A percentile compares a stretch with the other conserved stretches of the same genome.
Conservation (phyloP, 352 stramenopile species). For the Pythium sukuiense region DNA sequence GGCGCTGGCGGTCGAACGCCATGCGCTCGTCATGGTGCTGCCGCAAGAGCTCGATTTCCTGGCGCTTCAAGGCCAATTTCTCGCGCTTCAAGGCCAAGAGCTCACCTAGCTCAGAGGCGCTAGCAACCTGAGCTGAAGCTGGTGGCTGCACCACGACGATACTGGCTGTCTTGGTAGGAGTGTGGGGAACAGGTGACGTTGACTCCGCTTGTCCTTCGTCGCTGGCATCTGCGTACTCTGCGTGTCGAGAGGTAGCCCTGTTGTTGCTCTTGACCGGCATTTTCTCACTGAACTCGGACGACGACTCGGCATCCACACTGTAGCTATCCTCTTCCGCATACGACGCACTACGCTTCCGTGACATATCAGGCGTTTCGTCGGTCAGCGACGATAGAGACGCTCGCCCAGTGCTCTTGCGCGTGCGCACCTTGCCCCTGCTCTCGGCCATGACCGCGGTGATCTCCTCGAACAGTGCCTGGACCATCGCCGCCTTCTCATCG, state of each 20-base stretch:
- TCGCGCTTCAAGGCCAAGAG: slow-evolving; percentile 36
- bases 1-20: slow-evolving; percentile 31
- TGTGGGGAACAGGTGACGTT: background rate
- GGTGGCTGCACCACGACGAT: background rate
- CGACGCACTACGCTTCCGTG: slow-evolving; percentile 13
- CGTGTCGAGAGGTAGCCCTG: background rate
- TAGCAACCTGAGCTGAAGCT: slow-evolving; percentile 5
- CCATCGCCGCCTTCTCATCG: slow-evolving; percentile 25
- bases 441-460: slow-evolving; percentile 28
- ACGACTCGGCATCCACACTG: slow-evolving; percentile 9
- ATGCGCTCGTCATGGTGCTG: slow-evolving; percentile 42
- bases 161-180: background rate
- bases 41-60: slow-evolving; percentile 37
- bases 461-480: slow-evolving; percentile 30
- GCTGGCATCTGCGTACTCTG: slow-evolving; percentile 1
- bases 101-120: slow-evolving; percentile 23
- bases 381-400: slow-evolving; percentile 21
- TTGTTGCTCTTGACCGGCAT: background rate
- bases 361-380: slow-evolving; percentile 7
- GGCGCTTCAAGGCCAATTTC: slow-evolving; percentile 46
- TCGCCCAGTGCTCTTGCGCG: slow-evolving; percentile 10
- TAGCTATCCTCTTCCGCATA: background rate
- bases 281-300: background rate
- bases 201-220: slow-evolving; percentile 3
- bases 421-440: slow-evolving; percentile 17